Evolutionary conservation across 768 basidiomycete genomes (phyloP).

Genomic region (Suillus alpinus): DNA sequence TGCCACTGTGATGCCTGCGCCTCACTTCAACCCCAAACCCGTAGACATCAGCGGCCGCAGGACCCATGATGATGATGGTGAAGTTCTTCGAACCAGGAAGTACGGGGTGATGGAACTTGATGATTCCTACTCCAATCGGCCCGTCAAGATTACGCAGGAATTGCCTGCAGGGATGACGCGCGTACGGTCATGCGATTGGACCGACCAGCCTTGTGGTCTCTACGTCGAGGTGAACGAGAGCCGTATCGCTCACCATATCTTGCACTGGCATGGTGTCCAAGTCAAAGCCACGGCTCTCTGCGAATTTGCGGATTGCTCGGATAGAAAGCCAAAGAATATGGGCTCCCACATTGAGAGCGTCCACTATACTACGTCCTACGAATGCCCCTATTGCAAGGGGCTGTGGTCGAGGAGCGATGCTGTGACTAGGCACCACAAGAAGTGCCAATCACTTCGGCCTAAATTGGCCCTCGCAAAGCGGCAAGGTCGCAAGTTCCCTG

Average conservation of each 20-base stretch:
- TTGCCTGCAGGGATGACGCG: not conserved
- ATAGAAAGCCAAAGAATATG: not conserved
- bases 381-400: not conserved
- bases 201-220: not conserved
- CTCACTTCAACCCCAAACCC: not conserved
- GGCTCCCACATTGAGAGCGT: not conserved
- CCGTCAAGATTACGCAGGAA: not conserved
- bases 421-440: not conserved
- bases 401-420: not conserved
- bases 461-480: not conserved
- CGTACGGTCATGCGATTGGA: not conserved
- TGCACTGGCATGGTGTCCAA: not conserved
- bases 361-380: not conserved
- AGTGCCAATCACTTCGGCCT: not conserved
- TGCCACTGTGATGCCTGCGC: not conserved
- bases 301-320: not conserved
- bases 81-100: not conserved
- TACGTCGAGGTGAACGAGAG: not conserved
- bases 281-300: not conserved
- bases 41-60: not conserved
- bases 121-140: not conserved
- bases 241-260: not conserved
- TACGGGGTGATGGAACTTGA: not conserved
- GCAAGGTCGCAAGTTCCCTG: not conserved
- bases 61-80: not conserved